A percentile compares a stretch with the other conserved stretches of the same genome.
Conservation (phyloP, 2,329 filamentous ascomycete genomes). For the Chalara sp. region DNA sequence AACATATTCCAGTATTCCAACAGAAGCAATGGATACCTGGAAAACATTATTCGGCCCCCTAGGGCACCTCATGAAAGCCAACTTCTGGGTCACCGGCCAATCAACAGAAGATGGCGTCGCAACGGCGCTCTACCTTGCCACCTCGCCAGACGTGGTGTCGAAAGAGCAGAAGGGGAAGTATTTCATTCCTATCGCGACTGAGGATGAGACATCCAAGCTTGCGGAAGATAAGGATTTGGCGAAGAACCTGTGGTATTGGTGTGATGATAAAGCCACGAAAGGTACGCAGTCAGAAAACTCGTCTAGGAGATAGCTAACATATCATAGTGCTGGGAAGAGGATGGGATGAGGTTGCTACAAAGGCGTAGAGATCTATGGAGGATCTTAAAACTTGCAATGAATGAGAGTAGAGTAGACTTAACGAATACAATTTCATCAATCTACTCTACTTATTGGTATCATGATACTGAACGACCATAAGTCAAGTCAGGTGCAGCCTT, state of each 20-base stretch:
- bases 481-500: no score
- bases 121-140: neutral
- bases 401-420: no score
- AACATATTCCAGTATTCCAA: neutral
- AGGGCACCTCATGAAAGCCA: neutral
- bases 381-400: no score
- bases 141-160: neutral
- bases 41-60: constrained; percentile 1
- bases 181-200: constrained; percentile 1
- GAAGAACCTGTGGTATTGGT: constrained; percentile 3
- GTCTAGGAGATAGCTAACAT: neutral
- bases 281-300: neutral
- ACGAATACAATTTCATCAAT: no score
- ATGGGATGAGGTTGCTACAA: neutral
- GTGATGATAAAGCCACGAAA: constrained; percentile 1
- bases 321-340: neutral
- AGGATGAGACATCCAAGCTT: neutral
- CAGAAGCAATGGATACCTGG: constrained; percentile 2
- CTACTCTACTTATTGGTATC: no score
- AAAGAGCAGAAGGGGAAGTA: constrained; percentile 1
- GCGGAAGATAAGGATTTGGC: constrained; percentile 2
- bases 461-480: no score
- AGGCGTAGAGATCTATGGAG: no score
- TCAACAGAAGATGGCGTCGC: neutral
- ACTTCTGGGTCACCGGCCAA: neutral